Conservation (phyloP, 345 rosid species). For the Citrus medica region DNA sequence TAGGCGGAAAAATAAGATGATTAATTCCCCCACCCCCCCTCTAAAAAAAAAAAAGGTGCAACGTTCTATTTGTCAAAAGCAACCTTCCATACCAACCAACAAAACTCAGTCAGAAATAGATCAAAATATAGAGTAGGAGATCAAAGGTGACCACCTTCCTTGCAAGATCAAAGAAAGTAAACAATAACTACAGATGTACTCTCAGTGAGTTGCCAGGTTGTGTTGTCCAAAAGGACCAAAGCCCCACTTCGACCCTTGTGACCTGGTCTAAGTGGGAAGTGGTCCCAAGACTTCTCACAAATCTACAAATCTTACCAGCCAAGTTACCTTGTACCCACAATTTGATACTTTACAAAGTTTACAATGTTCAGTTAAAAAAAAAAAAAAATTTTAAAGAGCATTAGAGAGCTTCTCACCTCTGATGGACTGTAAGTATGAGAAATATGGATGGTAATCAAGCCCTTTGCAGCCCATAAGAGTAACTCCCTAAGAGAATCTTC, state of each 20-base stretch:
- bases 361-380: background rate
- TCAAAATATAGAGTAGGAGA: background rate
- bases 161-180: background rate
- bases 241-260: background rate
- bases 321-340: background rate
- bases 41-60: background rate
- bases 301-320: background rate
- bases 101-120: background rate
- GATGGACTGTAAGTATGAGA: constrained; percentile 64
- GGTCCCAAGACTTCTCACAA: background rate
- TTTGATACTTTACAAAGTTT: background rate
- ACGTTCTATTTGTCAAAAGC: background rate
- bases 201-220: background rate
- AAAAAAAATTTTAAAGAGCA: background rate
- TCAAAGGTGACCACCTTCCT: background rate
- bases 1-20: background rate
- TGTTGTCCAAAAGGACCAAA: background rate
- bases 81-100: background rate
- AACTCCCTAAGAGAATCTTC: constrained; percentile 71
- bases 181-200: background rate
- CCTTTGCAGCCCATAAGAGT: constrained; percentile 73
- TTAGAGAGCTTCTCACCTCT: constrained; percentile 49
- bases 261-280: background rate
- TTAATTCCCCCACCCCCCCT: background rate
- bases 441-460: constrained; percentile 62